Evolutionary conservation across 306 rosid species (phyloP).

Genomic region (Gleditsia sinensis): DNA sequence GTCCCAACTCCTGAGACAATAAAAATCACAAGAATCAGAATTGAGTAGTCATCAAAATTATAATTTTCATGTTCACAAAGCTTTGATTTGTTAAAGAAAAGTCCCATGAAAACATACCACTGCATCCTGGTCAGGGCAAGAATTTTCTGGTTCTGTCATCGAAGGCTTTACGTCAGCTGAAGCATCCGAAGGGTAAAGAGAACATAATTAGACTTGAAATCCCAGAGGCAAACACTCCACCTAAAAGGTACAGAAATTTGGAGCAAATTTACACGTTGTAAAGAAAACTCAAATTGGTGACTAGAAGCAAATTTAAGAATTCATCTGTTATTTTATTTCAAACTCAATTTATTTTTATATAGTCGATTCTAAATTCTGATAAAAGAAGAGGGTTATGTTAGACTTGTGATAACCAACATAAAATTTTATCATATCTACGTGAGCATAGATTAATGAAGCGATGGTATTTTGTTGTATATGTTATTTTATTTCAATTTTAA

Average conservation of each 20-base stretch:
- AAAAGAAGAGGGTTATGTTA: too few relatives aligned
- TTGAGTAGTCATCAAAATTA: background rate
- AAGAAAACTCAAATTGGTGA: conserved; percentile 17
- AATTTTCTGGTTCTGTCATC: conserved; percentile 46
- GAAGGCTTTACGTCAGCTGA: conserved; percentile 58
- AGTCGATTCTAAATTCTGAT: too few relatives aligned
- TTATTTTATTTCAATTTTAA: background rate
- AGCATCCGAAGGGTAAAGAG: conserved; percentile 45
- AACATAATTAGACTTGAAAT: conserved; percentile 37
- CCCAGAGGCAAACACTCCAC: background rate
- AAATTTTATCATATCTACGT: too few relatives aligned
- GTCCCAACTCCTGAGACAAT: background rate
- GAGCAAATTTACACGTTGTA: background rate
- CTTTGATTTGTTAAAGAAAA: background rate
- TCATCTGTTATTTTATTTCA: background rate
- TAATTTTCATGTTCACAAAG: background rate
- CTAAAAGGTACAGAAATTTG: background rate
- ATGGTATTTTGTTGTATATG: too few relatives aligned
- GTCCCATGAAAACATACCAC: conserved; percentile 35
- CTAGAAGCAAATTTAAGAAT: background rate
- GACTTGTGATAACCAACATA: too few relatives aligned
- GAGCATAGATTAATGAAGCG: too few relatives aligned
- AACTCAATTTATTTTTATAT: too few relatives aligned
- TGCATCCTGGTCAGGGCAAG: conserved; percentile 34
- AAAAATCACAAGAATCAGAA: background rate